Base-by-base conservation (phyloP, 371 early-diverging fungal species). In the Mucor irregularis region DNA sequence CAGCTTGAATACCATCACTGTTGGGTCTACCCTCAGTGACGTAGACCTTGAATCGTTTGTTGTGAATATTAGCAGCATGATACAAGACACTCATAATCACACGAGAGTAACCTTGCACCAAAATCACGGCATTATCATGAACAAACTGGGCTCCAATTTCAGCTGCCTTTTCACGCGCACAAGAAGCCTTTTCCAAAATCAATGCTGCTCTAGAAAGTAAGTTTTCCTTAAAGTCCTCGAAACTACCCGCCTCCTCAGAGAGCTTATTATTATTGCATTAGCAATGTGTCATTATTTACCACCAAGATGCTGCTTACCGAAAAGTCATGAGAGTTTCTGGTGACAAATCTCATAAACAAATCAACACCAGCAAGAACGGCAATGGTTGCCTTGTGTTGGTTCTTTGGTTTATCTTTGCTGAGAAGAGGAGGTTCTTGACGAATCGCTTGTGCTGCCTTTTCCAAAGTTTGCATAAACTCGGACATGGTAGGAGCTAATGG, bases 71-170 rank as follows among this genome's bases (percentile, higher is more conserved):
- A 4, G 92, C 91, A 1, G 95, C 95, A 52, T 82, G 75, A 54
- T 84, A 80, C 45, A 98, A 71, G 9, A 94, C 63, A 28, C 81
- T 72, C 88, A 95, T 93, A 26, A 97, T 93, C 3, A 95, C 95
- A 24, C 97, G 87, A 25, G 97, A 97, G 63, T 94, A 95, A 22
- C 95, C 93, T 71, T 97, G 97, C 6, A 97, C 84, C n/a, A 98
- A 76, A 53, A 98, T 87, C 7, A 85, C 85, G 14, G 85, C 79
- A 66, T 93, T 90, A 61, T 96, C 96, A 61, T 90, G 87, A 58
- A 97, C 90, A 62, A 96, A 94, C 49, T 90, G 88, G 16, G 87
- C 76, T n/a, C 94, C 97, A 47, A 89, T 68, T 43, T 82, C 84
- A 4, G 96, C 94, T 44, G 94, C 90, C 55, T 78, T 81, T 31